Conservation (phyloP, 768 basidiomycete species). For the Rhodotorula taiwanensis region DNA sequence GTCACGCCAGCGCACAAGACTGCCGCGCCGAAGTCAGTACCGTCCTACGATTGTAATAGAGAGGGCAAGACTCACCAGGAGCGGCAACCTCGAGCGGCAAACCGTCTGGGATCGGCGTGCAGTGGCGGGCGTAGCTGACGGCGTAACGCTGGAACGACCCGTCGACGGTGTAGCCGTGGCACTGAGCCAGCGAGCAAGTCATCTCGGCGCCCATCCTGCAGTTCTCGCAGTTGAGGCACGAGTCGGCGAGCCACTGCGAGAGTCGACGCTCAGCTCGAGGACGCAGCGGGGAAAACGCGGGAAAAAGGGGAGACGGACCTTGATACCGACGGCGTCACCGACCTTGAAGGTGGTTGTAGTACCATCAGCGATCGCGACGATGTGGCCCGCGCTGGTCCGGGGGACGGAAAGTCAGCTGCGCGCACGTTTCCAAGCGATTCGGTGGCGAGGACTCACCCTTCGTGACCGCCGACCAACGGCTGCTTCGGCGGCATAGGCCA, state of each 20-base stretch:
- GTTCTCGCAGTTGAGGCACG: conserved; percentile 38
- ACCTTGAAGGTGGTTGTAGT: conserved; percentile 52
- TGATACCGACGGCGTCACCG: conserved; percentile 33
- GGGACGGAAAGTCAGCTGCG: neutral
- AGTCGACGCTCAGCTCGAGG: neutral
- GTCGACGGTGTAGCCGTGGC: conserved; percentile 64
- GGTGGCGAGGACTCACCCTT: neutral
- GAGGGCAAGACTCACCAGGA: conserved; percentile 51
- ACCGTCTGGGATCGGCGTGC: conserved; percentile 71
- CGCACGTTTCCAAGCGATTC: neutral
- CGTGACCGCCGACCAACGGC: conserved; percentile 46
- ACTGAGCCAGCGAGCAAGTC: conserved; percentile 20
- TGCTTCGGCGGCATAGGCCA: conserved; percentile 66
- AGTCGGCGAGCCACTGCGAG: conserved; percentile 45
- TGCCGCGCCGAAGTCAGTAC: neutral
- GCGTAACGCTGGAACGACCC: conserved; percentile 46
- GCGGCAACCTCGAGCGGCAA: conserved; percentile 53
- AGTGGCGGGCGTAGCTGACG: conserved; percentile 59
- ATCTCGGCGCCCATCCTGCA: conserved; percentile 36
- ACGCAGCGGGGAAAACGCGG: neutral
- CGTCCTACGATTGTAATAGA: neutral
- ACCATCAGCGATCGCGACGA: conserved; percentile 67
- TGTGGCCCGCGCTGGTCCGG: conserved; percentile 72
- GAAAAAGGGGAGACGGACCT: conserved; percentile 9
- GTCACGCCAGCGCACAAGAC: conserved; percentile 54